Evolutionary conservation across 805 yeast genomes (phyloP), one percentile per base, ranked within the genome.

Genomic region (Clavispora asparagi): DNA sequence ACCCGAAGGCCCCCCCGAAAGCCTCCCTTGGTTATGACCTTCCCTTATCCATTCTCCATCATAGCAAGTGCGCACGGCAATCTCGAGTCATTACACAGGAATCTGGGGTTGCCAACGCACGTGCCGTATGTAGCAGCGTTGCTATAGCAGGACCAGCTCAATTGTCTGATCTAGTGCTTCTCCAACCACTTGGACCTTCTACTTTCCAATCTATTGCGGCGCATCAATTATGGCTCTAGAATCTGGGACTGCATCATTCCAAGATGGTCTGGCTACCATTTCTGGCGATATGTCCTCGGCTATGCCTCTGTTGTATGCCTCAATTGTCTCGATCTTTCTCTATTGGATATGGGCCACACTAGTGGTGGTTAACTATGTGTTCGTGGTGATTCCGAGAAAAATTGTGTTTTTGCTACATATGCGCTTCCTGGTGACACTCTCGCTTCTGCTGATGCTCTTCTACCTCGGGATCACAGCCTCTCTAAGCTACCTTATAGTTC

Each of bases 391-490:
- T 9, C 59, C 59, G 19, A 36, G 37, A 3, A n/a, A 41, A 12
- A 17, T 46, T 2, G 43, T 73, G 19, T 68, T 68, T 5, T 41
- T 61, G 19, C 56, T 61, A 28, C 73, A 82, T 12, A 62, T 62
- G 31, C 72, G 73, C 43, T 71, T 77, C 57, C 77, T 73, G 50
- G 69, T 82, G 19, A 75, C 82, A 0, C 61, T 82, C 16, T 71
- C 81, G 7, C 70, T 81, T 32, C 69, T 78, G 40, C 68, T 82
- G 16, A 48, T 82, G 3, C 49, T 76, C 1, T 44, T 73, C 0
- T 46, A 70, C 6, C 39, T 69, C 3, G 43, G 63, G 0, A 45
- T 66, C 0, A 48, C 71, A 1, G 55, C 65, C 1, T 60, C 70
- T 0, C 47, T 71, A 1, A 58, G 71, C 17, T 76, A 76, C 57